phyloP scores from a whole-genome alignment of 2,329 filamentous ascomycete genomes.

The Lachnum nothofagi region DNA sequence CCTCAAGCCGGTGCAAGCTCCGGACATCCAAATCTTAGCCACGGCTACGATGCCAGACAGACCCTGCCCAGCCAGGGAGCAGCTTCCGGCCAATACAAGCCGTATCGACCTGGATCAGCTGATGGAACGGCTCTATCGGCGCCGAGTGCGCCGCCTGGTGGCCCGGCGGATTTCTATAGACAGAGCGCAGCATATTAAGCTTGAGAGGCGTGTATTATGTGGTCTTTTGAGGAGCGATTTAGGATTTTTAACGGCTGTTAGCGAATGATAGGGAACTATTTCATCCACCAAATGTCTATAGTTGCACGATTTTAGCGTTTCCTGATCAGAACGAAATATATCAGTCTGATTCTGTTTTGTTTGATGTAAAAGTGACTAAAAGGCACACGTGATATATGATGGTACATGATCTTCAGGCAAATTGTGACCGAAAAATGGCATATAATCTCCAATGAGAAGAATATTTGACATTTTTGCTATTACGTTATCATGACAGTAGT shows the following conservation, averaged over 20 bases:
- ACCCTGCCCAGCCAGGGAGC: conserved; percentile 46
- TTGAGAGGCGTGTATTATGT: background rate
- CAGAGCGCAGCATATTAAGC: conserved; percentile 36
- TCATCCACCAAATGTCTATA: background rate
- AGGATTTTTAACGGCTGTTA: too few relatives aligned
- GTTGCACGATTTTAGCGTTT: background rate
- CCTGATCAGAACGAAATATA: background rate
- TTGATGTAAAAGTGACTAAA: too few relatives aligned
- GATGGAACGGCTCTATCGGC: conserved; percentile 32
- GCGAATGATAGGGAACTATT: too few relatives aligned
- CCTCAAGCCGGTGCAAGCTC: conserved; percentile 21
- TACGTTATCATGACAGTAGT: too few relatives aligned
- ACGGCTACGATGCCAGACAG: conserved; percentile 47
- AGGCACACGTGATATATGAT: too few relatives aligned
- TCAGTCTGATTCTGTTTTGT: background rate
- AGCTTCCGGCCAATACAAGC: conserved; percentile 47
- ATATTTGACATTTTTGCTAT: too few relatives aligned
- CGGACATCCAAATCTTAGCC: conserved; percentile 30
- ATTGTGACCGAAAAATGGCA: too few relatives aligned
- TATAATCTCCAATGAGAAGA: too few relatives aligned
- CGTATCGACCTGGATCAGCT: conserved; percentile 40
- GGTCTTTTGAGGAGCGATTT: background rate
- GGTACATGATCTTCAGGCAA: too few relatives aligned
- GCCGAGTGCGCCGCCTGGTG: conserved; percentile 42
- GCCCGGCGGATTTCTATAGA: conserved; percentile 50